These are phyloP conservation scores for Xylaria castorea DNA, from an alignment of 495 filamentous ascomycete species.

Conservation along the genomic window DNA sequence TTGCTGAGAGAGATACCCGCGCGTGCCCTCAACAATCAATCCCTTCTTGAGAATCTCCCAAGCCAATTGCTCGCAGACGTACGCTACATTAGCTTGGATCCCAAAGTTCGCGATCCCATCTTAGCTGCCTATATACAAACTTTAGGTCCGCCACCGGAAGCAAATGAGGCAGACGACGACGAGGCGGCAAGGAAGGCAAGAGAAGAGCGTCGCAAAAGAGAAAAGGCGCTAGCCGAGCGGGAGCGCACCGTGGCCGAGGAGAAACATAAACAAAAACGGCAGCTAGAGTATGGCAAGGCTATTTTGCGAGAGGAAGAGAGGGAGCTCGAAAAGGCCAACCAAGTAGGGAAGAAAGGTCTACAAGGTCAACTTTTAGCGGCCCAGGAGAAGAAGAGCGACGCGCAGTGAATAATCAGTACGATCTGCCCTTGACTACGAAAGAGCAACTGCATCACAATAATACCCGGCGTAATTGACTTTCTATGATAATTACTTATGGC, in stretches of 20 bases:
- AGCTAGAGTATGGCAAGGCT: conserved; percentile 69
- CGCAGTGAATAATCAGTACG: not conserved
- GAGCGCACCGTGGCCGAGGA: conserved; percentile 77
- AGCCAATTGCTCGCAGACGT: conserved; percentile 73
- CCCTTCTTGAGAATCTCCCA: conserved; percentile 70
- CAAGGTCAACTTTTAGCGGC: conserved; percentile 64
- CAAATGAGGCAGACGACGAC: conserved; percentile 60
- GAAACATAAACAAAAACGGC: conserved; percentile 70
- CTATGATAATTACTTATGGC: conserved; percentile 1
- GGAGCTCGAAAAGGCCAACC: conserved; percentile 82
- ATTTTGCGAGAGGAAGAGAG: conserved; percentile 76
- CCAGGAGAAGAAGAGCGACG: conserved; percentile 23
- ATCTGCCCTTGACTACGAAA: not conserved
- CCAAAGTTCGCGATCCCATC: conserved; percentile 71
- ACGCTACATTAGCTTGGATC: conserved; percentile 80
- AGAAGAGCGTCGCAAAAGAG: conserved; percentile 69
- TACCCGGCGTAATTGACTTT: conserved; percentile 4
- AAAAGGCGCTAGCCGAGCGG: conserved; percentile 77
- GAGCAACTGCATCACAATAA: not conserved
- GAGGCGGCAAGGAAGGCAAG: conserved; percentile 66
- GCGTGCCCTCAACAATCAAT: conserved; percentile 68
- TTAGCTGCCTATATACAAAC: conserved; percentile 78
- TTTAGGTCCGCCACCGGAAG: conserved; percentile 69
- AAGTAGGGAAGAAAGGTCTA: conserved; percentile 73
- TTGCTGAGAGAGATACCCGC: conserved; percentile 75